These are phyloP conservation scores for Lithospermum erythrorhizon DNA, from an alignment of 257 asterid genomes.

Conservation along the genomic window DNA sequence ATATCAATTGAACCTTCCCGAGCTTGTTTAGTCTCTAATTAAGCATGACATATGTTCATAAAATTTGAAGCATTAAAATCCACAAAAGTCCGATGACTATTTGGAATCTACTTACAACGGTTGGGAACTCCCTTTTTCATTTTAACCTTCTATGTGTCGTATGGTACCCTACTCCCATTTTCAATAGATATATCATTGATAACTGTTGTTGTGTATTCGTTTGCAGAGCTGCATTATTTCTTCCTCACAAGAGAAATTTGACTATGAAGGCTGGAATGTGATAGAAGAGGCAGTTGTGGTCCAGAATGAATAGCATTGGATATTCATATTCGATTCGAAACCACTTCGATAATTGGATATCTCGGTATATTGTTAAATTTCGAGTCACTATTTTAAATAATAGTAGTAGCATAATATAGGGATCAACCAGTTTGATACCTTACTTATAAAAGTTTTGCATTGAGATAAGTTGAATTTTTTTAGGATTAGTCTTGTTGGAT, in stretches of 20 bases:
- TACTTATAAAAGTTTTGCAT: no score
- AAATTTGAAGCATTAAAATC: not conserved
- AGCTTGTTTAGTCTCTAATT: not conserved
- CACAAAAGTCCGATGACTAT: not conserved
- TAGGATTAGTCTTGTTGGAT: no score
- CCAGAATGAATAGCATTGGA: slow-evolving; percentile 45
- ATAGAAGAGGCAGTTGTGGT: slow-evolving; percentile 61
- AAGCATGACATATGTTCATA: not conserved
- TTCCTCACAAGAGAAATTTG: slow-evolving; percentile 14
- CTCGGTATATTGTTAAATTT: no score
- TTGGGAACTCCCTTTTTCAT: not conserved
- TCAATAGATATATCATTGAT: not conserved
- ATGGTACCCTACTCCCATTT: not conserved
- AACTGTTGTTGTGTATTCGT: not conserved
- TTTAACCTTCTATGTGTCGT: no score
- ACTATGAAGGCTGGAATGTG: slow-evolving; percentile 43
- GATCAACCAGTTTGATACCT: no score
- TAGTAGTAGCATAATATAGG: no score
- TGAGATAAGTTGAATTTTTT: no score
- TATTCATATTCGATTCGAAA: no score
- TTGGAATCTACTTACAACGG: no score
- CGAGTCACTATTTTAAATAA: no score
- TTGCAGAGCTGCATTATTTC: slow-evolving; percentile 47
- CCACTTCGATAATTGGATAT: no score
- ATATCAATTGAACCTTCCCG: not conserved